phyloP scores from a whole-genome alignment of 2,329 filamentous ascomycete species.

The Botryosphaeria agaves region DNA sequence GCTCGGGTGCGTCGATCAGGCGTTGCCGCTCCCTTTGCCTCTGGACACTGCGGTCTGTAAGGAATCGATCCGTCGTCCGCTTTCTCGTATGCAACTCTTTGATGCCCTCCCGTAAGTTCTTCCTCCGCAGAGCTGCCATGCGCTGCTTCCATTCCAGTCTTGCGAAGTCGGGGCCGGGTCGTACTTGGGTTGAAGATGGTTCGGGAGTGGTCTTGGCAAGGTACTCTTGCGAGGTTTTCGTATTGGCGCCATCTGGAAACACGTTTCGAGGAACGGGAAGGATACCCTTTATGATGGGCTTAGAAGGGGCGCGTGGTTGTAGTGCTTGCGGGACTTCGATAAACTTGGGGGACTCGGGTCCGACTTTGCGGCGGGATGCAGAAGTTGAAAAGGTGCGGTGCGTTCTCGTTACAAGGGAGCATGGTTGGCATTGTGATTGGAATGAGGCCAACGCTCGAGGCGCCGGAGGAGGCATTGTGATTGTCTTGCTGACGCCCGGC shows the following conservation, averaged over 20 bases:
- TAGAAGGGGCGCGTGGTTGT: conserved; percentile 44
- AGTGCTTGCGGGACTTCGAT: conserved; percentile 63
- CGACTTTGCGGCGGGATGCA: conserved; percentile 30
- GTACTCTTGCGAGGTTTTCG: conserved; percentile 47
- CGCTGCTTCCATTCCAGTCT: conserved; percentile 46
- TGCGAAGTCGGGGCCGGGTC: conserved; percentile 4
- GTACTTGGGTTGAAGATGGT: conserved; percentile 25
- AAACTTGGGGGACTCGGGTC: conserved; percentile 76
- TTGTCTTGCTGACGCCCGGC: conserved; percentile 1
- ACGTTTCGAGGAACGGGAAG: conserved; percentile 71
- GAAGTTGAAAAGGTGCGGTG: conserved; percentile 28
- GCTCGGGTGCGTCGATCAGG: conserved; percentile 45
- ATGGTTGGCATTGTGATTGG: conserved; percentile 18
- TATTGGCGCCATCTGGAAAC: conserved; percentile 41
- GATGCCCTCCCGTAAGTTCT: conserved; percentile 56
- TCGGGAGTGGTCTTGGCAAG: conserved; percentile 39
- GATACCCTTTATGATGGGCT: conserved; percentile 48
- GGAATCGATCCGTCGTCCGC: conserved; percentile 20
- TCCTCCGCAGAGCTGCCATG: conserved; percentile 54
- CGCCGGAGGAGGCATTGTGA: conserved; percentile 23
- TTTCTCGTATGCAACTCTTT: conserved; percentile 52
- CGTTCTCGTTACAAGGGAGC: conserved; percentile 13
- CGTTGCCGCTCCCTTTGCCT: conserved; percentile 33
- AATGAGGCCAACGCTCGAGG: conserved; percentile 11
- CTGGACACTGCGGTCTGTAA: conserved; percentile 22